Base-by-base conservation (phyloP, 805 yeast species). In the Suhomyces vadensis region DNA sequence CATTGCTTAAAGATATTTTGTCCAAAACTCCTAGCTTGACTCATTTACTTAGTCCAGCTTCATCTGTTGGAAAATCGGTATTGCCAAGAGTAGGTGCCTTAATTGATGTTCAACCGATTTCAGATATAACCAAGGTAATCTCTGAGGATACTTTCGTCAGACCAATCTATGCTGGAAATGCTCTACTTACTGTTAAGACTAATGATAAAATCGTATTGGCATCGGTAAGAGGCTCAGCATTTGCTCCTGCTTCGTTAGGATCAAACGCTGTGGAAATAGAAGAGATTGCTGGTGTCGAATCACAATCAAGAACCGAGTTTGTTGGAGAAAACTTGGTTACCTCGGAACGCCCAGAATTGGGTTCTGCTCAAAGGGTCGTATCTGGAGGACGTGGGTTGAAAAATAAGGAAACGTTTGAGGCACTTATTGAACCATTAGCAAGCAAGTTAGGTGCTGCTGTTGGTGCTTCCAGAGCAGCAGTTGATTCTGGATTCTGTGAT, bases 391-490 rank as follows among this genome's bases (percentile, higher is more conserved):
- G 97, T 57, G 98, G 96, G 29, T 79, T 92, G 54, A 89, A 91
- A 65, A 82, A 82, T 65, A 91, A 90, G 65, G 97, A 87, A 62
- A 84, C 85, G 45, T 92, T 92, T 64, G 95, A 87, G 44, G 62
- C 75, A 43, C 53, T 88, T 46, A 73, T 94, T 42, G 80, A 77
- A 54, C 98, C 99, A 41, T 73, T 92, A 52, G 97, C 98, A 6
- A 82, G 81, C 46, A 77, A 85, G 48, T 71, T 92, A 47, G 78
- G 82, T 44, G 99, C 98, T 2, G 98, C 96, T 43, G 85, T 92
- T 39, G 99, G 99, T 58, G 98, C 98, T 3, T 88, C 97, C 6
- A 83, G 99, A 65, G 98, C 97, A 14, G 99, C 98, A 25, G 99
- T 94, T 19, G 99, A 92, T 67, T 77, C 95, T 36, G 98, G 97